These are phyloP conservation scores for Claviceps quebecensis DNA, from an alignment of 2,329 filamentous ascomycete species.

Conservation along the genomic window DNA sequence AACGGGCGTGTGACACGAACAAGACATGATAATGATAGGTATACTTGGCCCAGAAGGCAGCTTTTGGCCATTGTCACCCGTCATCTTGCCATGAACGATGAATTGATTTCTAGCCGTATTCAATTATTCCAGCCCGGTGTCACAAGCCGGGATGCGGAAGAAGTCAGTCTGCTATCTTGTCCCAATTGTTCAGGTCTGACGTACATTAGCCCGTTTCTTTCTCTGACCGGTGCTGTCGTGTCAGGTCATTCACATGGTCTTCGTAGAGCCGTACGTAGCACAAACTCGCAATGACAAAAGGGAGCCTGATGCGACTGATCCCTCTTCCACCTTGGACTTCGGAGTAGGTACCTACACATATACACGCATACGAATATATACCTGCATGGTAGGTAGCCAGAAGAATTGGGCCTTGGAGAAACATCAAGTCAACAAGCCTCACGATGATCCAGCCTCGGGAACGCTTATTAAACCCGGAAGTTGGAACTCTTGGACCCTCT, in stretches of 20 bases:
- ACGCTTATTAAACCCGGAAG: background rate
- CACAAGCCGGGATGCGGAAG: background rate
- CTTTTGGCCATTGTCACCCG: too few relatives aligned
- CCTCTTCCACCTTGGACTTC: background rate
- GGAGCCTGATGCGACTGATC: background rate
- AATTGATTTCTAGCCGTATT: background rate
- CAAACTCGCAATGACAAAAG: background rate
- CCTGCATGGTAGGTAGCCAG: background rate
- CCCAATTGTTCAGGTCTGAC: background rate
- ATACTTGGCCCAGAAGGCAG: too few relatives aligned
- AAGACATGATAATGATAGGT: too few relatives aligned
- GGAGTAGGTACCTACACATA: background rate
- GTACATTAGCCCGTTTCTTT: background rate
- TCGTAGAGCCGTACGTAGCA: too few relatives aligned
- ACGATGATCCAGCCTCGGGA: slow-evolving; percentile 1
- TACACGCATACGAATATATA: background rate
- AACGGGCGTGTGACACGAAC: too few relatives aligned
- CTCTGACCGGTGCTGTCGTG: slow-evolving; percentile 3
- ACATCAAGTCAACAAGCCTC: too few relatives aligned
- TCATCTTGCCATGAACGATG: background rate
- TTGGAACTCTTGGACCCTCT: background rate
- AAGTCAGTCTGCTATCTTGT: background rate
- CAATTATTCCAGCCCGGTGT: background rate
- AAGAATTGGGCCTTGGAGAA: background rate
- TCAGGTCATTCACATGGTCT: background rate